Conservation (phyloP, 2,329 filamentous ascomycete genomes). For the Fonsecaea nubica region DNA sequence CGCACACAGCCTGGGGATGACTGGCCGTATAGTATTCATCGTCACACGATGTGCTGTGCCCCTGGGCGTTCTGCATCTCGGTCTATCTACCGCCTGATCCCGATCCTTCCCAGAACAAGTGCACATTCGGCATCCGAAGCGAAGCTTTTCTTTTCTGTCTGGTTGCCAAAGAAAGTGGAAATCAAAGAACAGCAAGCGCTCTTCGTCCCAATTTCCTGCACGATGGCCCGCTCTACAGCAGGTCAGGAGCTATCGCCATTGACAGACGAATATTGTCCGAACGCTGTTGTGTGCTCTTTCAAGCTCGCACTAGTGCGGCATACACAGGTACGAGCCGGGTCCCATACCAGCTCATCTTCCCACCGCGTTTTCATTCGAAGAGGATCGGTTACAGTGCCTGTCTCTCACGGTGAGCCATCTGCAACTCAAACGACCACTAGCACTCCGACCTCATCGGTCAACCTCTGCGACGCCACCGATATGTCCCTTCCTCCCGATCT, state of each 20-base stretch:
- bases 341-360: constrained; percentile 4
- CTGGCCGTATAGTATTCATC: constrained; percentile 18
- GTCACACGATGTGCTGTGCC: constrained; percentile 7
- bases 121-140: not conserved
- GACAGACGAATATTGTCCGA: not conserved
- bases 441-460: not conserved
- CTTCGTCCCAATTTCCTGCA: constrained; percentile 9
- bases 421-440: not conserved
- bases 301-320: constrained; percentile 24
- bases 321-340: constrained; percentile 24
- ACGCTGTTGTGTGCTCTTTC: constrained; percentile 15
- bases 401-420: constrained; percentile 7
- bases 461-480: constrained; percentile 18
- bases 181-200: constrained; percentile 16
- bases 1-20: not conserved
- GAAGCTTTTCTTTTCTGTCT: constrained; percentile 21
- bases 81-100: not conserved
- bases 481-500: constrained; percentile 13
- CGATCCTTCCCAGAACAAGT: not conserved
- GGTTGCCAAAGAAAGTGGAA: constrained; percentile 16
- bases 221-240: not conserved
- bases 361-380: constrained; percentile 22
- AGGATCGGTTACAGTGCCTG: constrained; percentile 7
- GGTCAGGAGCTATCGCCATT: not conserved
- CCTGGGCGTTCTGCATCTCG: not conserved